These are phyloP conservation scores for Colletotrichum sp. DNA, from an alignment of 2,329 filamentous ascomycete species.

Conservation along the genomic window DNA sequence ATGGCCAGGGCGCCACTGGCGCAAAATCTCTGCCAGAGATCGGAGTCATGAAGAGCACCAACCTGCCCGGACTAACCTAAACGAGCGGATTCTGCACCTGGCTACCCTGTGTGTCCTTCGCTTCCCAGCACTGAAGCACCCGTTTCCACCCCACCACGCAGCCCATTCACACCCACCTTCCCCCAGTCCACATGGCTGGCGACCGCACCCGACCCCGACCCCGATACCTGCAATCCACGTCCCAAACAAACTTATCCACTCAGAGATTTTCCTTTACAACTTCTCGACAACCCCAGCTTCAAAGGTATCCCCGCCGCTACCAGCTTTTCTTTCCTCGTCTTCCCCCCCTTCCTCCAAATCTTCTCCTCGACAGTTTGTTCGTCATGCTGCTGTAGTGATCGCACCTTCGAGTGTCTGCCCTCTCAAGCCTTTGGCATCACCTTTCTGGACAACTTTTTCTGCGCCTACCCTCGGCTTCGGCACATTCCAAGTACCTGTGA, in stretches of 20 bases:
- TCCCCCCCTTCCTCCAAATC: neutral
- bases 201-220: slow-evolving; percentile 20
- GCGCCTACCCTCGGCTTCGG: slow-evolving; percentile 19
- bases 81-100: neutral
- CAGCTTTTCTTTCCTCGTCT: slow-evolving; percentile 1
- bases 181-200: slow-evolving; percentile 11
- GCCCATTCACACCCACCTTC: slow-evolving; percentile 8
- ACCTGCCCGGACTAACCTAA: neutral
- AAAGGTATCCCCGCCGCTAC: neutral
- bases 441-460: neutral
- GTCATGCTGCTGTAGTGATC: slow-evolving; percentile 20
- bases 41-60: slow-evolving; percentile 11
- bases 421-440: neutral
- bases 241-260: slow-evolving; percentile 23
- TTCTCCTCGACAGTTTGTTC: slow-evolving; percentile 1
- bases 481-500: slow-evolving; percentile 13
- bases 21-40: slow-evolving; percentile 12
- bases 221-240: slow-evolving; percentile 11
- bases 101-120: neutral
- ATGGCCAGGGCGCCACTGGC: neutral
- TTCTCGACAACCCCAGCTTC: slow-evolving; percentile 23
- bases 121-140: neutral
- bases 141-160: slow-evolving; percentile 2
- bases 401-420: slow-evolving; percentile 10
- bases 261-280: slow-evolving; percentile 23